phyloP scores from a whole-genome alignment of 2,329 filamentous ascomycete genomes.

The Colletotrichum agaves region DNA sequence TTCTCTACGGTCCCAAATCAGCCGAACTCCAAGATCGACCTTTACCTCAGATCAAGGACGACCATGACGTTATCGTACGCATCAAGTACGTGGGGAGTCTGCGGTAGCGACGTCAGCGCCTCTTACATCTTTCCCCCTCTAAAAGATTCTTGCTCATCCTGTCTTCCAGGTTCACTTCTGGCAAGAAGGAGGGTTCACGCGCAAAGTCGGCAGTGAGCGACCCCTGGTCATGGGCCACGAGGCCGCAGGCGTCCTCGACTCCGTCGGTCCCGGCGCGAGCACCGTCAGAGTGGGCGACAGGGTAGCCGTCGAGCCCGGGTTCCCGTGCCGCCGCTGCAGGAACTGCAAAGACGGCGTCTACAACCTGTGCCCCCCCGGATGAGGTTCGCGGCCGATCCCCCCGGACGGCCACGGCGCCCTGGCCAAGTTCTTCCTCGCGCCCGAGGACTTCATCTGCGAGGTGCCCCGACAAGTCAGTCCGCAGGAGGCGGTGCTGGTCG shows the following conservation, averaged over 20 bases:
- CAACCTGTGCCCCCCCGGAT: constrained; percentile 83
- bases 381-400: constrained; percentile 87
- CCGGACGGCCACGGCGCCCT: constrained; percentile 80
- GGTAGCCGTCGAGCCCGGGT: constrained; percentile 83
- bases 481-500: constrained; percentile 36
- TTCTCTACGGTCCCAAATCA: constrained; percentile 31
- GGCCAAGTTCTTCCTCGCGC: constrained; percentile 78
- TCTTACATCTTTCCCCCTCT: neutral
- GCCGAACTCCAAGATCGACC: too few species aligned
- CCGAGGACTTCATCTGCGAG: constrained; percentile 86
- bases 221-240: constrained; percentile 58
- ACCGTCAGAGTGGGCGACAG: constrained; percentile 74
- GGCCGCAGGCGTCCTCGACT: constrained; percentile 74
- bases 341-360: constrained; percentile 80
- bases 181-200: constrained; percentile 35
- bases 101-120: constrained; percentile 42
- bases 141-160: neutral
- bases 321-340: constrained; percentile 78
- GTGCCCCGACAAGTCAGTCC: constrained; percentile 70
- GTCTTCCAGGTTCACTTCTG: constrained; percentile 32
- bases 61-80: constrained; percentile 40
- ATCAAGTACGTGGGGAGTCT: constrained; percentile 43
- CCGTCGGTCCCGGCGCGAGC: constrained; percentile 68
- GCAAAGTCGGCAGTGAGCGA: constrained; percentile 33
- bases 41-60: constrained; percentile 40